These are phyloP conservation scores for Mucor velutinosus DNA, from an alignment of 371 early-diverging fungal species.

Conservation along the genomic window DNA sequence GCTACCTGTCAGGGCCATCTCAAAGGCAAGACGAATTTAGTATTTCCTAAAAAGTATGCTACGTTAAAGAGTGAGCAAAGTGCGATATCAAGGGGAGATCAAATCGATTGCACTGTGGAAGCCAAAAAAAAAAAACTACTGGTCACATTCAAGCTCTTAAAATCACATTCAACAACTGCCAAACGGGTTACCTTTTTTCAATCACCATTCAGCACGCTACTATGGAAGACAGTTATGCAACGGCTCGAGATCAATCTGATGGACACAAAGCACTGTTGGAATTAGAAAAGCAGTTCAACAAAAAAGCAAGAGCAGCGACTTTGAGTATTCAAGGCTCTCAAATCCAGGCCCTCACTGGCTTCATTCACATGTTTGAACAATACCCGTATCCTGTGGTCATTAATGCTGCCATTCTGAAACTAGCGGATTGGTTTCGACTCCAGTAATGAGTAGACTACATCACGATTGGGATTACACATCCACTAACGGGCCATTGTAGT, in stretches of 20 bases:
- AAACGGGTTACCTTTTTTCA: too few relatives aligned
- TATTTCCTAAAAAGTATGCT: too few relatives aligned
- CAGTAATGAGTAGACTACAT: constrained; percentile 30
- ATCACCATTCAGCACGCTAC: too few relatives aligned
- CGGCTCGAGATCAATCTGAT: constrained; percentile 26
- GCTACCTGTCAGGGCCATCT: too few relatives aligned
- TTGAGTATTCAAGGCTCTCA: constrained; percentile 47
- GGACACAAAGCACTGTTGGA: constrained; percentile 45
- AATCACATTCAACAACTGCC: too few relatives aligned
- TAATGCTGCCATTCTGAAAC: constrained; percentile 58
- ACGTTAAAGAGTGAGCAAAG: too few relatives aligned
- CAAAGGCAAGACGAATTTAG: too few relatives aligned
- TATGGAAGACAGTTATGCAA: constrained; percentile 4
- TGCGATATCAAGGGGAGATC: too few relatives aligned
- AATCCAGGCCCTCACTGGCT: constrained; percentile 55
- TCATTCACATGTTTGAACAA: constrained; percentile 53
- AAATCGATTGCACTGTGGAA: too few relatives aligned
- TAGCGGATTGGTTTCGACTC: constrained; percentile 61
- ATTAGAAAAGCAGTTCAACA: constrained; percentile 41
- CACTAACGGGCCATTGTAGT: constrained; percentile 20
- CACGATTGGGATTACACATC: neutral
- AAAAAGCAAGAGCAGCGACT: constrained; percentile 38
- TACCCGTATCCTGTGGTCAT: constrained; percentile 59
- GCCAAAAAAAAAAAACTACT: too few relatives aligned
- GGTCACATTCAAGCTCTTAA: too few relatives aligned